Evolutionary conservation across 1,284 basidiomycete species (phyloP).

Genomic region (Gastroboletus turbinatus): DNA sequence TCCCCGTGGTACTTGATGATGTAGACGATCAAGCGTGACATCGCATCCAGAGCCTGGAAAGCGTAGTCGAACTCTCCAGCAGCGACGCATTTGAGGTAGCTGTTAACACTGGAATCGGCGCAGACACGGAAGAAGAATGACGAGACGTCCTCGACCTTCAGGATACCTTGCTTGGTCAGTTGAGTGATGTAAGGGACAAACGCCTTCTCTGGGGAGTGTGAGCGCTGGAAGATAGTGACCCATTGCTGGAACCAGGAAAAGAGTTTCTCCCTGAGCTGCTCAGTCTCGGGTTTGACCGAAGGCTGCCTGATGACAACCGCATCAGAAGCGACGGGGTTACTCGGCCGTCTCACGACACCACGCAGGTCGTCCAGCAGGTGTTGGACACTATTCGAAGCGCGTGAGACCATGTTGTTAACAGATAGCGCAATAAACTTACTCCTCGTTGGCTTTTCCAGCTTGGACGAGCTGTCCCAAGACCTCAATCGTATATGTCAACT

Average conservation of each 20-base stretch:
- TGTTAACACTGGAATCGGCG: slow-evolving; percentile 91
- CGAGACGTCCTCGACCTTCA: slow-evolving; percentile 95
- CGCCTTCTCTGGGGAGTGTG: slow-evolving; percentile 87
- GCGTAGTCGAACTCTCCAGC: slow-evolving; percentile 75
- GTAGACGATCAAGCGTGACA: slow-evolving; percentile 93
- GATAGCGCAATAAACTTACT: slow-evolving; percentile 48
- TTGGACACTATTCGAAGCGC: slow-evolving; percentile 43
- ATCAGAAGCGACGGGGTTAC: slow-evolving; percentile 38
- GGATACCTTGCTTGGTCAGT: slow-evolving; percentile 92
- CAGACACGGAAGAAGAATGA: slow-evolving; percentile 99
- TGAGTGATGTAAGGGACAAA: slow-evolving; percentile 98
- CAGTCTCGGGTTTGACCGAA: slow-evolving; percentile 64
- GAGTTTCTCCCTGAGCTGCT: slow-evolving; percentile 69
- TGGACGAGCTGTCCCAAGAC: slow-evolving; percentile 75
- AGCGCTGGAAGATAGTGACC: slow-evolving; percentile 93
- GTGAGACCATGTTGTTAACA: slow-evolving; percentile 10
- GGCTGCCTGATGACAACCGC: slow-evolving; percentile 42
- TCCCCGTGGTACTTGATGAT: slow-evolving; percentile 99
- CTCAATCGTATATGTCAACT: slow-evolving; percentile 83
- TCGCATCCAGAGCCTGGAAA: slow-evolving; percentile 93
- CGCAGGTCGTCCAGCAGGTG: slow-evolving; percentile 73
- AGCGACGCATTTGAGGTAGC: slow-evolving; percentile 85
- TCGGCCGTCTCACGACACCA: slow-evolving; percentile 49
- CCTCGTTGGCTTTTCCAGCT: slow-evolving; percentile 76
- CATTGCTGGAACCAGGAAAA: slow-evolving; percentile 87